Evolutionary conservation across 2,329 filamentous ascomycete species (phyloP), one percentile per base, ranked within the genome.

Genomic region (Diplocarpon mali): DNA sequence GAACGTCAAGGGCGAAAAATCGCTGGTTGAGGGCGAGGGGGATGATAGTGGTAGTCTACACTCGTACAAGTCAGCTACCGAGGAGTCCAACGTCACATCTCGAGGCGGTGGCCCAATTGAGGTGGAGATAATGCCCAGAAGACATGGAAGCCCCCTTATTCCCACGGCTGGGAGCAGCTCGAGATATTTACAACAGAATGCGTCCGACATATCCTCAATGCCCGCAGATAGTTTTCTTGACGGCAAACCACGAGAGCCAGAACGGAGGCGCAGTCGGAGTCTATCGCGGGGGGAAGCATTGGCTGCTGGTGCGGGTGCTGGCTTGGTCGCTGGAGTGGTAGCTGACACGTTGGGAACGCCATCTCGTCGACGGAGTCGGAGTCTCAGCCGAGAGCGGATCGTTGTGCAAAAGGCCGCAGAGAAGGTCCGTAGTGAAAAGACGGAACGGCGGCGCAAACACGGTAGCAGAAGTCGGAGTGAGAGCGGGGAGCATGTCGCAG

Each of bases 181-280:
- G 60, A 77, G 64, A 42, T 88, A 83, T 61, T 67, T 80, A 39
- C 73, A 77, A 29, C 72, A 76, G 11, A 78, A 77, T 53, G 70
- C 79, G 40, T 95, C 90, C 2, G 90, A 95, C 59, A 85, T 96
- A 40, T 96, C 90, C 1, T 82, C 79, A 30, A 83, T 85, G 76
- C 80, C 80, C 28, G 70, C 78, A n/a, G 79, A 85, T 61, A 83
- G 78, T 59, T 75, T 83, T 66, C 67, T 84, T 10, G 80, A 81
- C 52, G 72, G 70, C 31, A 53, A 56, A 12, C 50, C 56, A 24
- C 40, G 44, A 52, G 59, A 58, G 13, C 54, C 57, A n/a, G 56
- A 58, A 44, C 51, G 57, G 41, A 60, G 57, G 43, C 49, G 57
- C 29, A 61, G 57, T 31, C 57, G 53, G 42, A 61, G 58, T 42